phyloP scores from a whole-genome alignment of 495 filamentous ascomycete species.

The Clohesyomyces aquaticus region DNA sequence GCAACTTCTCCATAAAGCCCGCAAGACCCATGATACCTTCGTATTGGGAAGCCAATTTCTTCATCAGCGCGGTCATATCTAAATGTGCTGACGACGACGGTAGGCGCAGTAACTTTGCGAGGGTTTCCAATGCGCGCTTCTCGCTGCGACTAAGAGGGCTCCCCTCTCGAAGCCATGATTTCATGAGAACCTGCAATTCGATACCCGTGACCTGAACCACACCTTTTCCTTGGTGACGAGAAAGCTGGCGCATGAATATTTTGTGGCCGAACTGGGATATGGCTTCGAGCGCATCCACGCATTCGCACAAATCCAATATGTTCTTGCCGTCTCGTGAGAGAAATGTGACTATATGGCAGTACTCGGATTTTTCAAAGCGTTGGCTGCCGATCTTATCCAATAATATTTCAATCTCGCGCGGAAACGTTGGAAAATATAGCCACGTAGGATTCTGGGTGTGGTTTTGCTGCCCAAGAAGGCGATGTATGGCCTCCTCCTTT shows the following conservation, averaged over 20 bases:
- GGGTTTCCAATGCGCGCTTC: neutral
- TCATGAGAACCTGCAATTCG: neutral
- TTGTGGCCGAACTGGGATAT: neutral
- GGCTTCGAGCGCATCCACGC: neutral
- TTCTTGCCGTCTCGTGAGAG: neutral
- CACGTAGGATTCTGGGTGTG: neutral
- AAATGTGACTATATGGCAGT: neutral
- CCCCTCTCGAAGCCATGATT: neutral
- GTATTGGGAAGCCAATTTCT: neutral
- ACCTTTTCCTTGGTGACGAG: neutral
- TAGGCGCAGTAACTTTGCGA: neutral
- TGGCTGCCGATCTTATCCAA: too few species aligned
- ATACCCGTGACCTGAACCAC: neutral
- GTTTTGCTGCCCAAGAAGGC: neutral
- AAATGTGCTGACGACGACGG: neutral
- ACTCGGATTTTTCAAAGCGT: neutral
- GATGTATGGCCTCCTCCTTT: neutral
- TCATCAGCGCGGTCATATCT: neutral
- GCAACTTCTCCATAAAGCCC: neutral
- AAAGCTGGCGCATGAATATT: neutral
- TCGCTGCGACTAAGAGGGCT: neutral
- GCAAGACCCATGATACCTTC: neutral
- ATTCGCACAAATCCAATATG: slow-evolving; percentile 1
- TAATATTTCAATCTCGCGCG: neutral
- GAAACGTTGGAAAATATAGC: neutral